These are phyloP conservation scores for Barnettozyma siamensis DNA, from an alignment of 805 yeast genomes.

Conservation along the genomic window DNA sequence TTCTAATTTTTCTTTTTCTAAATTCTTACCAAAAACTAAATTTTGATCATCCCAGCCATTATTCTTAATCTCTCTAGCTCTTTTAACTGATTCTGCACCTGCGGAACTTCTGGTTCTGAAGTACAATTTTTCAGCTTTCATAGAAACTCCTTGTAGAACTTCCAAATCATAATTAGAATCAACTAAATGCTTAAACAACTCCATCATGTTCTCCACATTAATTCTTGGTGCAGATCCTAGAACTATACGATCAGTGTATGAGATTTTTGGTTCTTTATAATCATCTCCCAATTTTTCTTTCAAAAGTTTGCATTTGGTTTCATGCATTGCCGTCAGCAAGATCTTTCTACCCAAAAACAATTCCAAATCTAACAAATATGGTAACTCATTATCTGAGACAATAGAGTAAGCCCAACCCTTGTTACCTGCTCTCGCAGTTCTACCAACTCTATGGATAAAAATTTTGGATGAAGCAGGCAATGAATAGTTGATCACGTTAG, in stretches of 20 bases:
- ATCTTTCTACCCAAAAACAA: constrained; percentile 83
- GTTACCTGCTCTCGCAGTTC: constrained; percentile 99
- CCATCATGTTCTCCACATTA: constrained; percentile 66
- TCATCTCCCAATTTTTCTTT: constrained; percentile 38
- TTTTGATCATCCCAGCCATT: constrained; percentile 90
- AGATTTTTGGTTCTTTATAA: constrained; percentile 49
- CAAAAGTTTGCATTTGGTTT: constrained; percentile 50
- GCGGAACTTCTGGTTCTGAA: constrained; percentile 83
- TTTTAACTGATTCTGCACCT: constrained; percentile 74
- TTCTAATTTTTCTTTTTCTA: constrained; percentile 64
- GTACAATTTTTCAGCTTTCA: constrained; percentile 84
- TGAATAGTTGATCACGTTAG: constrained; percentile 89
- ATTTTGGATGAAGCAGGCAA: constrained; percentile 90
- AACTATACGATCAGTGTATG: constrained; percentile 71
- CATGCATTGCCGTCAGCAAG: constrained; percentile 62
- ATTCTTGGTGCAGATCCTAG: constrained; percentile 78
- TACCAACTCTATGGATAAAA: constrained; percentile 95
- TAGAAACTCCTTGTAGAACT: constrained; percentile 62
- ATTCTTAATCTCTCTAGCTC: constrained; percentile 71
- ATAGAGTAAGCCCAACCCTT: constrained; percentile 97
- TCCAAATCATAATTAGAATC: constrained; percentile 62
- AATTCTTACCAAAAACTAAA: constrained; percentile 68
- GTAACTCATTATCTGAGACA: constrained; percentile 77
- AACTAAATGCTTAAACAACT: constrained; percentile 58
- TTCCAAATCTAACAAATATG: constrained; percentile 86